Base-by-base conservation (phyloP, 1,284 basidiomycete genomes). In the Pterulicium gracile region DNA sequence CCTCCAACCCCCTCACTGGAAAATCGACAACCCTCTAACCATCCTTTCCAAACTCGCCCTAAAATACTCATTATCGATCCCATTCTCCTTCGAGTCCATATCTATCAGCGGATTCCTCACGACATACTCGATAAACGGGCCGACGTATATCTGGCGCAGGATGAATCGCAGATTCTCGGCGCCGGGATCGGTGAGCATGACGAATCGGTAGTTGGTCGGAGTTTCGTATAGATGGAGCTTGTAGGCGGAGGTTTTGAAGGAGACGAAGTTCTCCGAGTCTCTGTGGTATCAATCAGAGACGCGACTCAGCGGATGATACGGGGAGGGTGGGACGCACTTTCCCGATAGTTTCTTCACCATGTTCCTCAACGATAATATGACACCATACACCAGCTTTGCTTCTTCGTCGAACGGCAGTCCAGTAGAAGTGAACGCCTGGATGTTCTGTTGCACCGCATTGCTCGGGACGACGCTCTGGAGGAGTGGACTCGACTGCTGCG, bases 311-410 rank as follows among this genome's bases (percentile, higher is more conserved):
- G 7, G n/a, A 10, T 20, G 18, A 20, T 41, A 7, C 43, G 43
- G 42, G 43, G 18, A 43, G 48, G 42, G 20, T 46, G 48, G 20
- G 34, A 64, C 68, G 57, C 57, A 90, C 90, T 80, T 77, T 55
- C 85, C 84, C 15, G 90, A 88, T 12, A 99, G 64, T 65, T 96
- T 98, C 69, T 86, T 94, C 58, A 94, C 74, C 90, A 98, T 94
- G 62, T 93, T 95, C 47, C 92, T 69, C 53, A 98, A 62, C 4
- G 91, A 95, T 46, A 97, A 72, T 15, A 98, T 76, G 40, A 98
- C 88, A 50, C 96, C 96, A 60, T 98, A 98, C 0, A 98, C 93
- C 46, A 98, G 76, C 63, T 99, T 99, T 1, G 88, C 85, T 64
- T 99, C 94, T 64, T 99, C 95, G 59, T 98, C 94, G 54, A 99